Evolutionary conservation across 805 yeast species (phyloP).

Genomic region (Candida gorgasii): DNA sequence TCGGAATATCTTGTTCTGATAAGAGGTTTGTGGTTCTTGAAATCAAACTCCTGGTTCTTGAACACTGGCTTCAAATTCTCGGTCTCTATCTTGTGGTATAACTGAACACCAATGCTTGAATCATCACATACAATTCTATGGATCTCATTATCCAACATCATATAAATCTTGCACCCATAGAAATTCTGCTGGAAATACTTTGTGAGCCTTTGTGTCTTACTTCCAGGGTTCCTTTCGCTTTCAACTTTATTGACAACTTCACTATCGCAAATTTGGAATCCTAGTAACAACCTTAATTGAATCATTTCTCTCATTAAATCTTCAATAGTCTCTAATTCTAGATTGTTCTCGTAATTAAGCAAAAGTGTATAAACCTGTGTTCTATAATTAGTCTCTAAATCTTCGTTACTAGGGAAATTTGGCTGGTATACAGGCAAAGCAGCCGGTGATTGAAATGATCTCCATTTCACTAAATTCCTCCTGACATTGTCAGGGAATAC

Average conservation of each 20-base stretch:
- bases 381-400: constrained; percentile 70
- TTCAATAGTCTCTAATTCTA: constrained; percentile 49
- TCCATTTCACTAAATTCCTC: constrained; percentile 81
- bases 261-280: constrained; percentile 89
- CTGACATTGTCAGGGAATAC: constrained; percentile 76
- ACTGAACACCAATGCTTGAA: constrained; percentile 75
- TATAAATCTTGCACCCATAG: constrained; percentile 66
- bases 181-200: constrained; percentile 54
- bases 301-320: constrained; percentile 85
- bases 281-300: constrained; percentile 74
- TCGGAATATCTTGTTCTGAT: constrained; percentile 80
- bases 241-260: constrained; percentile 67
- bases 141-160: constrained; percentile 79
- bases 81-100: constrained; percentile 44
- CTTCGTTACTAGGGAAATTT: constrained; percentile 68
- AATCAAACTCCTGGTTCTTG: constrained; percentile 13
- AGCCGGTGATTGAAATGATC: constrained; percentile 90
- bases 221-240: constrained; percentile 52
- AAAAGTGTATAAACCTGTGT: constrained; percentile 83
- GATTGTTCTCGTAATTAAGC: constrained; percentile 57
- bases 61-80: constrained; percentile 8
- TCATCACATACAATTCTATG: constrained; percentile 80
- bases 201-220: constrained; percentile 54
- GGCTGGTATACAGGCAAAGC: constrained; percentile 82
- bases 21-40: constrained; percentile 32